Conservation (phyloP, 352 stramenopile species). For the Elongisporangium anandrum region DNA sequence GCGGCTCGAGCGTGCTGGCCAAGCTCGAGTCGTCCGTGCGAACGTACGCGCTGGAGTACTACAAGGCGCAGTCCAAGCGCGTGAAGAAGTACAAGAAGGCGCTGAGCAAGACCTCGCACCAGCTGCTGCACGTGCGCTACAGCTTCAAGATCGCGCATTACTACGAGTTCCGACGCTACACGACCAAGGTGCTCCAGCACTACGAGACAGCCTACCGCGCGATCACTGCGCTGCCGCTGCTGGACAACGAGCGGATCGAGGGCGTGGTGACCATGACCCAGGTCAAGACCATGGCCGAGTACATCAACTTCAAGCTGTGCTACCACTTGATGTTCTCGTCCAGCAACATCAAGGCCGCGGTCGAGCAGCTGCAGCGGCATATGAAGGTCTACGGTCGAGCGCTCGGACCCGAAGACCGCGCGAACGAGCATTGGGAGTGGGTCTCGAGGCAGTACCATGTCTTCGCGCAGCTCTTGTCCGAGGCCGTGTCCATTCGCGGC, state of each 20-base stretch:
- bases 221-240: constrained; percentile 47
- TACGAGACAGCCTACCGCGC: constrained; percentile 81
- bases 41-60: constrained; percentile 84
- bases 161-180: constrained; percentile 85
- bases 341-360: constrained; percentile 77
- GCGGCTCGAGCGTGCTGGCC: constrained; percentile 44
- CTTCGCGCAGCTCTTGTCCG: constrained; percentile 76
- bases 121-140: constrained; percentile 62
- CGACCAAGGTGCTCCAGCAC: constrained; percentile 81
- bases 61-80: constrained; percentile 83
- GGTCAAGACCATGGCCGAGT: constrained; percentile 83
- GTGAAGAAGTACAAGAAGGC: constrained; percentile 87
- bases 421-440: constrained; percentile 84
- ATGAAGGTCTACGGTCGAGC: constrained; percentile 59
- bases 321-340: constrained; percentile 87
- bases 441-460: constrained; percentile 85
- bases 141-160: constrained; percentile 90
- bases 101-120: constrained; percentile 54
- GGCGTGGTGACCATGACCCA: constrained; percentile 46
- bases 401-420: constrained; percentile 47
- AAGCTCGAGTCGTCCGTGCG: constrained; percentile 76
- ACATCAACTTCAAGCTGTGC: constrained; percentile 86
- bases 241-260: constrained; percentile 34
- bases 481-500: constrained; percentile 67
- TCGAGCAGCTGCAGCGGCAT: constrained; percentile 82